Percentiles rank a stretch among this genome's conserved stretches.
phyloP scores from a whole-genome alignment of 352 stramenopile genomes.

The Phytophthora pinifolia region DNA sequence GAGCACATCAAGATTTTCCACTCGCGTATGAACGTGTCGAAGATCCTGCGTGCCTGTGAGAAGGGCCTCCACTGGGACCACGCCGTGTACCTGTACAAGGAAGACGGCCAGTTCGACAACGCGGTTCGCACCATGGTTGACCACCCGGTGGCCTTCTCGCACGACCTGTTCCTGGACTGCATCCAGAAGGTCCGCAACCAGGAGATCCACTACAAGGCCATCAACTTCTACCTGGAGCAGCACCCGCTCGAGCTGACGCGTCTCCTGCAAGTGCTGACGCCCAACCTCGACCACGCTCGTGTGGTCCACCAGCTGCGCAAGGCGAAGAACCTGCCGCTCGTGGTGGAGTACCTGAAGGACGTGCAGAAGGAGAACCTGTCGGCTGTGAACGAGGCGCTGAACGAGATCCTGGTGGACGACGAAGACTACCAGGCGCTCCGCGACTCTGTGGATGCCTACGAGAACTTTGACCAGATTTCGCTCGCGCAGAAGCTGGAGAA shows the following conservation, averaged over 20 bases:
- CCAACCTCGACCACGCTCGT: slow-evolving; percentile 98
- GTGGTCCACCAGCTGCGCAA: slow-evolving; percentile 98
- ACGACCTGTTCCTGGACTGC: slow-evolving; percentile 99
- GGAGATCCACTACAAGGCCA: slow-evolving; percentile 99
- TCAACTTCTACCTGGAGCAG: slow-evolving; percentile 98
- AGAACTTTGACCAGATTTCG: slow-evolving; percentile 99
- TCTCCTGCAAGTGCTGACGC: slow-evolving; percentile 97
- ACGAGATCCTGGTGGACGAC: slow-evolving; percentile 96
- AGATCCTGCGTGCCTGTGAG: slow-evolving; percentile 97
- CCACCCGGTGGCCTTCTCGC: slow-evolving; percentile 95
- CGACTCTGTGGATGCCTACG: slow-evolving; percentile 98
- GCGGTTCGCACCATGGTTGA: slow-evolving; percentile 99
- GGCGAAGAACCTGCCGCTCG: slow-evolving; percentile 96
- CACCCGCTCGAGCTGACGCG: slow-evolving; percentile 97
- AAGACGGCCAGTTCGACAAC: slow-evolving; percentile 99
- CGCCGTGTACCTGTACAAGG: slow-evolving; percentile 99
- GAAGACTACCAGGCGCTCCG: slow-evolving; percentile 98
- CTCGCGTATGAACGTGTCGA: slow-evolving; percentile 98
- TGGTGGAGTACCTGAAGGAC: slow-evolving; percentile 97
- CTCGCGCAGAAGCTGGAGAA: slow-evolving; percentile 98
- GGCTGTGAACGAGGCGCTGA: slow-evolving; percentile 99
- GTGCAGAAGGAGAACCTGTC: slow-evolving; percentile 99
- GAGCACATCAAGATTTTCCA: slow-evolving; percentile 99
- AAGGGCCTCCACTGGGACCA: slow-evolving; percentile 98
- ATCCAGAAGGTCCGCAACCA: slow-evolving; percentile 99